A percentile compares a stretch with the other conserved stretches of the same genome.
These are phyloP conservation scores for Inonotus obliquus DNA, from an alignment of 1,284 basidiomycete species.

Conservation along the genomic window DNA sequence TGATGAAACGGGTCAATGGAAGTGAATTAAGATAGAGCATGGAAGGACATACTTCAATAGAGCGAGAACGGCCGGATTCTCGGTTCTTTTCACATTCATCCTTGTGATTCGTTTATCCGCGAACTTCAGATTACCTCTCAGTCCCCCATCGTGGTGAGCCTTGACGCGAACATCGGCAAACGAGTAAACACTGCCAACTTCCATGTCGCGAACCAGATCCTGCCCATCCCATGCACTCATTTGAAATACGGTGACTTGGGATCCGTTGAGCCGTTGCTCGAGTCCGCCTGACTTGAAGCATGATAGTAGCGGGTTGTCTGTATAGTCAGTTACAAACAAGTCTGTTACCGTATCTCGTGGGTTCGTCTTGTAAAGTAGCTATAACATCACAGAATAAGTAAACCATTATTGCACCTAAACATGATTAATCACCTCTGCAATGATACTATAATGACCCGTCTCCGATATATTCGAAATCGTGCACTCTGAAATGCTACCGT, in stretches of 20 bases:
- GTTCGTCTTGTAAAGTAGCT: conserved; percentile 43
- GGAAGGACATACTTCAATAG: conserved; percentile 27
- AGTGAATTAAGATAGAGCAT: neutral
- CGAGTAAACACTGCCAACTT: conserved; percentile 39
- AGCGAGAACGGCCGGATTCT: conserved; percentile 27
- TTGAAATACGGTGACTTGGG: conserved; percentile 49
- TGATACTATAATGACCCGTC: conserved; percentile 7
- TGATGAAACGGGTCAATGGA: conserved; percentile 12
- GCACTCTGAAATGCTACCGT: neutral
- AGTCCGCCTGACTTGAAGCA: conserved; percentile 20
- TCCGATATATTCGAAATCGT: conserved; percentile 11
- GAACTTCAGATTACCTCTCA: conserved; percentile 52
- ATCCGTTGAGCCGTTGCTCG: conserved; percentile 33
- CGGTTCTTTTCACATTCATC: conserved; percentile 34
- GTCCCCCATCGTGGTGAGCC: conserved; percentile 27
- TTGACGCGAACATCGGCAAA: conserved; percentile 50
- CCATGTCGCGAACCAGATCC: conserved; percentile 36
- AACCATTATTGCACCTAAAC: neutral
- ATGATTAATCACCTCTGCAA: conserved; percentile 10
- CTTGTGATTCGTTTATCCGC: conserved; percentile 45
- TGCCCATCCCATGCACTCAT: conserved; percentile 46
- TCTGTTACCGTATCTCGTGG: conserved; percentile 32
- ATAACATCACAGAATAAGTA: neutral
- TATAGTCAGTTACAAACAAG: conserved; percentile 67
- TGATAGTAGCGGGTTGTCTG: conserved; percentile 41